Evolutionary conservation across 495 filamentous ascomycete genomes (phyloP).

Genomic region (Xylaria curta): DNA sequence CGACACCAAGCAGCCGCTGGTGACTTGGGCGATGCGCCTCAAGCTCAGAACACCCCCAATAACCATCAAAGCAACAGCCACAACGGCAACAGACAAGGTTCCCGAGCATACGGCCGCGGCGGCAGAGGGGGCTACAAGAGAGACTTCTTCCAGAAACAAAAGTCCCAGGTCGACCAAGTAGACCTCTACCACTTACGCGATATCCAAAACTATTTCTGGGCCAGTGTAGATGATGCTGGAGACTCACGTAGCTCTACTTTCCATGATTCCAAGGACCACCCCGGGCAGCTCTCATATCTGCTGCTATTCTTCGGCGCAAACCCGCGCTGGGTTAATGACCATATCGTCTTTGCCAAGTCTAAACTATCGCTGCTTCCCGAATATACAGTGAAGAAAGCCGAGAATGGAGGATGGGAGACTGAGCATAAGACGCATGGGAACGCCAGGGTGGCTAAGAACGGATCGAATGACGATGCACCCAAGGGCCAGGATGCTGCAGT

Average conservation of each 20-base stretch:
- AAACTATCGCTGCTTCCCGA: conserved; percentile 34
- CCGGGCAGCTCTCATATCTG: conserved; percentile 27
- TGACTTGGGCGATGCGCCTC: not conserved
- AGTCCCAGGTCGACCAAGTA: not conserved
- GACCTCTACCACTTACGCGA: conserved; percentile 22
- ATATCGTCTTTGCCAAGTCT: conserved; percentile 36
- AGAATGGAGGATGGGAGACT: conserved; percentile 32
- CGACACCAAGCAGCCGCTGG: not conserved
- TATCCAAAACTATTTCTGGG: conserved; percentile 28
- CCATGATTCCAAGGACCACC: conserved; percentile 25
- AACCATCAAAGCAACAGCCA: not conserved
- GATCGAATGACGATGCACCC: conserved; percentile 17
- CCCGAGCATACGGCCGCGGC: conserved; percentile 28
- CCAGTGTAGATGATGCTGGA: not conserved
- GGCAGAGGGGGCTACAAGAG: conserved; percentile 36
- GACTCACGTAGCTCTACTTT: conserved; percentile 23
- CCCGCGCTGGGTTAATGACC: conserved; percentile 33
- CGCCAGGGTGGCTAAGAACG: not conserved
- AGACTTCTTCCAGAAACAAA: conserved; percentile 29
- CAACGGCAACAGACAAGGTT: conserved; percentile 29
- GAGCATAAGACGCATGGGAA: not conserved
- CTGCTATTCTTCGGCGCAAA: conserved; percentile 30
- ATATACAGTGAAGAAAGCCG: conserved; percentile 32
- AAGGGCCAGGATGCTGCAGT: conserved; percentile 17
- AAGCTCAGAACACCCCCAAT: not conserved